Base-by-base conservation (phyloP, 1,139 yeast species). In the Pichia cactophila region DNA sequence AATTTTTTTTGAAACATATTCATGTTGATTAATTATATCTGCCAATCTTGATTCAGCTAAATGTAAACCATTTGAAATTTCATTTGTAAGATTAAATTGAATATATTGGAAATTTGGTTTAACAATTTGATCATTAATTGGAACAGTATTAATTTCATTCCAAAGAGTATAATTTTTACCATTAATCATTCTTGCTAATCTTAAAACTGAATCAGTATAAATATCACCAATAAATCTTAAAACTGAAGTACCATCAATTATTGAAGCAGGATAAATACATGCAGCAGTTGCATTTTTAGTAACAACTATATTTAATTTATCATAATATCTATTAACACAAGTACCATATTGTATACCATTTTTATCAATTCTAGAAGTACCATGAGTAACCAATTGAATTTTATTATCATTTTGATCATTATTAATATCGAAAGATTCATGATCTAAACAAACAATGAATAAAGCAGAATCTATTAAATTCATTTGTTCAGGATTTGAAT, bases 241-340 rank as follows among this genome's bases (percentile, higher is more conserved):
- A 14, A 83, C 86, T 0, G 86, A 81, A 2, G 90, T 84, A 45
- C 87, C 84, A 64, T 85, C 92, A 75, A 84, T 82, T n/a, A 84
- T 77, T 40, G 85, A 78, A 2, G 86, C 81, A 51, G 77, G 81
- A 86, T 90, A 85, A 36, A 83, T 82, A 29, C 85, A 78, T 14
- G 89, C 89, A 1, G 89, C 89, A 45, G 81, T 82, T 0, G 88
- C 76, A 62, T 83, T 85, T 46, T 73, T 71, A 1, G 90, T 81
- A 11, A 85, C 80, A 35, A 85, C 73, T 42, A 85, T 61, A 62
- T 84, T 90, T 48, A 85, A 66, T 61, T 85, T 85, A 63, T 85
- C 94, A 61, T 83, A 84, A 86, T 90, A 84, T 59, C 94, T 71
- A 12, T 86, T 81, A 20, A 83, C 79, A 68, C 92, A 85, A 2